These are phyloP conservation scores for Vaccinium darrowii DNA, from an alignment of 148 eudicot genomes.

Conservation along the genomic window DNA sequence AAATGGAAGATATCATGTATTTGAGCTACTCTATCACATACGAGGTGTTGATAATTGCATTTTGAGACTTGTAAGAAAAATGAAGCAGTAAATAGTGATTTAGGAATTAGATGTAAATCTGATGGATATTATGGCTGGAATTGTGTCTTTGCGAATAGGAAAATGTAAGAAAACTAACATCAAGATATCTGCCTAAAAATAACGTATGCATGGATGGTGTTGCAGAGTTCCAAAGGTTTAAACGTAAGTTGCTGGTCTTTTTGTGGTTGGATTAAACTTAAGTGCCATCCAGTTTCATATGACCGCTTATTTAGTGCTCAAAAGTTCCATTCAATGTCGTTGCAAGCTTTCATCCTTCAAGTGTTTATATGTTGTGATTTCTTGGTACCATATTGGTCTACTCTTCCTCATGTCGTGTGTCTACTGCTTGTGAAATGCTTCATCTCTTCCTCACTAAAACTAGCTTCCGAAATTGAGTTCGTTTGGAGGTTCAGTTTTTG, in stretches of 20 bases:
- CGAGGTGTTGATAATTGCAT: no score
- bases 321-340: background rate
- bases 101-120: no score
- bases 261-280: background rate
- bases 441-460: background rate
- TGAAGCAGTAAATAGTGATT: no score
- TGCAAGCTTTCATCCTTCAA: background rate
- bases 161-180: no score
- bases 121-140: no score
- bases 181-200: no score
- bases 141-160: no score
- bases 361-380: background rate
- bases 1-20: no score
- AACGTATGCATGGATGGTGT: no score
- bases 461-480: background rate
- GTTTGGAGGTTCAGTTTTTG: background rate
- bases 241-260: background rate
- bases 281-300: no score
- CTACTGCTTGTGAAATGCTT: slow-evolving; percentile 5
- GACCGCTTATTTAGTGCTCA: background rate
- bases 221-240: no score
- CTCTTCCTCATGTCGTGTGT: background rate
- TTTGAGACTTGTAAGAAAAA: background rate
- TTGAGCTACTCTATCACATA: no score
- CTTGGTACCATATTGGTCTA: background rate